phyloP scores from a whole-genome alignment of 371 early-diverging fungal species.

The Smittium mucronatum region DNA sequence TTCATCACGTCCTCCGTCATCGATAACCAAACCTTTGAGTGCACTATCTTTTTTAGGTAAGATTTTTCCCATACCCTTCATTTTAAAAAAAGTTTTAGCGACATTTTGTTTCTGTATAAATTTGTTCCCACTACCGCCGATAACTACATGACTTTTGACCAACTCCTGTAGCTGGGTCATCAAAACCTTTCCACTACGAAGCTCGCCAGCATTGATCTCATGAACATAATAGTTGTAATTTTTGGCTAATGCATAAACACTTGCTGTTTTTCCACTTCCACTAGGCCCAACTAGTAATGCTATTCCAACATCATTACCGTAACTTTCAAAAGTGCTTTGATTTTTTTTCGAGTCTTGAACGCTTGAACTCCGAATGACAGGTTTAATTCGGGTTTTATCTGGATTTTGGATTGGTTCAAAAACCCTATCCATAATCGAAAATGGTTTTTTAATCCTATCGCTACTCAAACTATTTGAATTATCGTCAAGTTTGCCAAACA shows the following conservation, averaged over 20 bases:
- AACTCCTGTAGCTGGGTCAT: constrained; percentile 51
- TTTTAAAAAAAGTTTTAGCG: constrained; percentile 6
- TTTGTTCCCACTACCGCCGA: constrained; percentile 17
- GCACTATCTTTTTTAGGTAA: no score
- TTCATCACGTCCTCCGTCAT: background rate
- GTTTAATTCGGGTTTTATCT: no score
- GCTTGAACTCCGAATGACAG: no score
- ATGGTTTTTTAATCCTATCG: background rate
- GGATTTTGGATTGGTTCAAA: background rate
- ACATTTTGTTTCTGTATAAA: constrained; percentile 5
- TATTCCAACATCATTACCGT: background rate
- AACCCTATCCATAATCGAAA: background rate
- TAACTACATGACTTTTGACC: constrained; percentile 52
- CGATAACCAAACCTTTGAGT: background rate
- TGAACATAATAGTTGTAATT: constrained; percentile 57
- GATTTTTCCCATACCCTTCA: background rate
- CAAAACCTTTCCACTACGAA: constrained; percentile 58
- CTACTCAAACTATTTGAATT: background rate
- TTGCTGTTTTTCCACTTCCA: constrained; percentile 65
- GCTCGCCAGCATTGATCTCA: constrained; percentile 55
- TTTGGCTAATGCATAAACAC: constrained; percentile 58
- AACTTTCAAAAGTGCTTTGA: background rate
- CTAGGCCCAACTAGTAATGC: constrained; percentile 50
- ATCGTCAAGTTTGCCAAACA: background rate
- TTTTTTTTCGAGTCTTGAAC: background rate